phyloP scores from a whole-genome alignment of 1,284 basidiomycete species.

The Cystobasidiaceae sp. region DNA sequence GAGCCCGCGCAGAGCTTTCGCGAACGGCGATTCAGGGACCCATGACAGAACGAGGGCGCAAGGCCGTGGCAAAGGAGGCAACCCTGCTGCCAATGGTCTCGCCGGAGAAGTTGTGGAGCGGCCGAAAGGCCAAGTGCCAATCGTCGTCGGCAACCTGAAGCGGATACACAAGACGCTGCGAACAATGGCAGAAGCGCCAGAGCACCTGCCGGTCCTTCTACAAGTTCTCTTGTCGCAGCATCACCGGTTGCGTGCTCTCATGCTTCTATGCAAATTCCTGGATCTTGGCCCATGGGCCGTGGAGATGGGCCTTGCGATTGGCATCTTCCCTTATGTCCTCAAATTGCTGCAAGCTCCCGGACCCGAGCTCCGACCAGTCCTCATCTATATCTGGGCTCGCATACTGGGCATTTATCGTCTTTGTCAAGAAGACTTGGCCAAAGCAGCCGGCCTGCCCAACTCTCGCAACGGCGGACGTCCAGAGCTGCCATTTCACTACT shows the following conservation, averaged over 20 bases:
- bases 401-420: conserved; percentile 91
- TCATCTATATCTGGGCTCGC: conserved; percentile 98
- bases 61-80: background rate
- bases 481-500: conserved; percentile 67
- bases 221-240: conserved; percentile 95
- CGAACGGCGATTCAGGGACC: background rate
- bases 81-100: background rate
- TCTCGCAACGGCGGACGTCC: conserved; percentile 32
- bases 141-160: conserved; percentile 8
- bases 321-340: conserved; percentile 97
- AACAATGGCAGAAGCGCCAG: conserved; percentile 63
- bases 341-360: conserved; percentile 92
- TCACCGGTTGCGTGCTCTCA: conserved; percentile 88
- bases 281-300: conserved; percentile 99
- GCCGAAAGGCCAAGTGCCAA: background rate
- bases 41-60: background rate
- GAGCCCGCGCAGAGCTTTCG: background rate
- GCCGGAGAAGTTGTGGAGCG: background rate
- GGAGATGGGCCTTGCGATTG: conserved; percentile 92
- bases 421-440: conserved; percentile 85
- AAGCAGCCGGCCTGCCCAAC: conserved; percentile 54
- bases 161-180: conserved; percentile 22
- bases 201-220: conserved; percentile 93
- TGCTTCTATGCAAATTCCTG: conserved; percentile 94
- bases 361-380: conserved; percentile 89